Percentiles rank a stretch among this genome's conserved stretches.
These are phyloP conservation scores for Schizonepeta tenuifolia DNA, from an alignment of 257 asterid species.

Conservation along the genomic window DNA sequence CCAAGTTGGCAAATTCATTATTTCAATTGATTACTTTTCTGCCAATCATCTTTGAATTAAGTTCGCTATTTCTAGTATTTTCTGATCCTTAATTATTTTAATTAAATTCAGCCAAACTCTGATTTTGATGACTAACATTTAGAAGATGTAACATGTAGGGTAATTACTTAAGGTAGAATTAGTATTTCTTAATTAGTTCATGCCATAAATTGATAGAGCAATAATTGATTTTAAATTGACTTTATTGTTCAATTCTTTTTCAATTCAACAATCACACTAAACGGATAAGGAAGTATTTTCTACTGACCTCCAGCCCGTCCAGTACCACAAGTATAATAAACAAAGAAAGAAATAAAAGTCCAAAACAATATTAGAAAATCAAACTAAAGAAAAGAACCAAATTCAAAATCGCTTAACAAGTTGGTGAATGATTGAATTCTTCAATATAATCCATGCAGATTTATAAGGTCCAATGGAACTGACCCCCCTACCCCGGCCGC, in stretches of 20 bases:
- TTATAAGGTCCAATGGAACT: constrained; percentile 17
- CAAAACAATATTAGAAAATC: neutral
- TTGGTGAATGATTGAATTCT: constrained; percentile 33
- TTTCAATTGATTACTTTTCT: neutral
- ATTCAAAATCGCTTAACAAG: constrained; percentile 19
- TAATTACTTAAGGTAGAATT: neutral
- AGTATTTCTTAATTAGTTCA: neutral
- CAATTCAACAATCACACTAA: constrained; percentile 25
- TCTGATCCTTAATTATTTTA: neutral
- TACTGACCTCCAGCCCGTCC: constrained; percentile 24
- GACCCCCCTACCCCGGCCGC: neutral
- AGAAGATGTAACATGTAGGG: neutral
- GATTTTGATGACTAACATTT: neutral
- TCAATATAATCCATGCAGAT: constrained; percentile 25
- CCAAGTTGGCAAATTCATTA: neutral
- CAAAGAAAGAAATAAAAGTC: neutral
- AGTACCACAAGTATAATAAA: neutral
- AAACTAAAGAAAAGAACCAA: neutral
- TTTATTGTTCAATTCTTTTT: neutral
- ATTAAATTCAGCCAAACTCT: neutral
- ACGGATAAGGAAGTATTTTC: constrained; percentile 15
- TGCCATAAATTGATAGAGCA: neutral
- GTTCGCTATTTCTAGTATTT: neutral
- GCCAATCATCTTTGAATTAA: constrained; percentile 1
- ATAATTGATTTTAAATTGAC: neutral